Percentiles rank a stretch among this genome's conserved stretches.
Conservation (phyloP, 2,329 filamentous ascomycete species). For the Alternaria atra region DNA sequence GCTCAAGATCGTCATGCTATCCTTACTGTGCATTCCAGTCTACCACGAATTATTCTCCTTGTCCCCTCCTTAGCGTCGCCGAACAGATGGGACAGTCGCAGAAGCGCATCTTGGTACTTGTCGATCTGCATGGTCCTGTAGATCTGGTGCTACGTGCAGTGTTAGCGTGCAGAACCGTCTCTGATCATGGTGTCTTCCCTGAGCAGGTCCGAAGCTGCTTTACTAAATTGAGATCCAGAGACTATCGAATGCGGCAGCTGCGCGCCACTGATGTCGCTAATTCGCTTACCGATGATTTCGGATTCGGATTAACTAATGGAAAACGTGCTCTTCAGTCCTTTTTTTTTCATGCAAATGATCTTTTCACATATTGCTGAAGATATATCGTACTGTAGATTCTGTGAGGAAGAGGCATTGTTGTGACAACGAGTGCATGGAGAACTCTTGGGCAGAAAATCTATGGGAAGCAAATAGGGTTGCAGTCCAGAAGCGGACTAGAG, state of each 20-base stretch:
- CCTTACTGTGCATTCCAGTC: neutral
- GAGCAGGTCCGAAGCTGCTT: neutral
- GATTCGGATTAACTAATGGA: neutral
- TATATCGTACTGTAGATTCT: neutral
- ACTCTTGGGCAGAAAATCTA: too few relatives aligned
- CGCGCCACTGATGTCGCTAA: neutral
- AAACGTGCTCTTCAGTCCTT: neutral
- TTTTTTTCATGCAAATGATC: neutral
- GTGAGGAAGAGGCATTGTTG: neutral
- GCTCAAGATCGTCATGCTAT: neutral
- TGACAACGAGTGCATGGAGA: neutral
- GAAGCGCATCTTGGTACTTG: conserved; percentile 6
- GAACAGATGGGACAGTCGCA: neutral
- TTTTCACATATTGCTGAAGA: neutral
- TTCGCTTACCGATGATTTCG: neutral
- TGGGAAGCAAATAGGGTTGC: neutral
- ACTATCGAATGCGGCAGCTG: neutral
- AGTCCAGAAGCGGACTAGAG: neutral
- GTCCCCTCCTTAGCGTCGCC: conserved; percentile 1
- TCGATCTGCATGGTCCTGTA: conserved; percentile 3
- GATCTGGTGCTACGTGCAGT: neutral
- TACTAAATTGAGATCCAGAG: neutral
- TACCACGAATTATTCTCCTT: neutral
- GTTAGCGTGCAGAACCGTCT: neutral
- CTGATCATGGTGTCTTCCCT: neutral